Evolutionary conservation across 768 basidiomycete genomes (phyloP).

Genomic region (Serpula lacrymans): DNA sequence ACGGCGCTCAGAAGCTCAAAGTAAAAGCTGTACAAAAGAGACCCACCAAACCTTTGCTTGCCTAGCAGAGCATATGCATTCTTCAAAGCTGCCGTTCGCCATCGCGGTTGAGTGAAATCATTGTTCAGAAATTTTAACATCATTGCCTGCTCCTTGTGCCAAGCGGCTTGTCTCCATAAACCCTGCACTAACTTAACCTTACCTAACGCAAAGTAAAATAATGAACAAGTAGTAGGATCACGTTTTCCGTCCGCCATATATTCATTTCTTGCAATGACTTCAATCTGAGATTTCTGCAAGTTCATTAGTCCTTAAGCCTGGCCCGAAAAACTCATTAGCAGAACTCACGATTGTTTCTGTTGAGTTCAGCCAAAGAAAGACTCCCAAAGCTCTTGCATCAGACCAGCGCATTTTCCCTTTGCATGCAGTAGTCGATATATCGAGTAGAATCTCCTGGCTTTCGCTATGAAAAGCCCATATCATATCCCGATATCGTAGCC

Average conservation of each 20-base stretch:
- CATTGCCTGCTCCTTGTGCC: slow-evolving; percentile 83
- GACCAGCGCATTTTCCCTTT: slow-evolving; percentile 86
- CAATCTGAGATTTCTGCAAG: slow-evolving; percentile 74
- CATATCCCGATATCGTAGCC: slow-evolving; percentile 91
- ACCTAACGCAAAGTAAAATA: slow-evolving; percentile 93
- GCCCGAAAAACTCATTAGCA: not conserved
- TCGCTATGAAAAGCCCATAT: slow-evolving; percentile 98
- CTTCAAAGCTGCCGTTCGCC: slow-evolving; percentile 92
- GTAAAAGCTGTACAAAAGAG: not conserved
- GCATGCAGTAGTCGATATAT: slow-evolving; percentile 68
- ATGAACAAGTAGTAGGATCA: slow-evolving; percentile 84
- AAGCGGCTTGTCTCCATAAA: slow-evolving; percentile 92
- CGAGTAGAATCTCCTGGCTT: slow-evolving; percentile 80
- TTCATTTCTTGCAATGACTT: slow-evolving; percentile 86
- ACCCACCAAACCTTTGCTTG: slow-evolving; percentile 88
- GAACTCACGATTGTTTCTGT: slow-evolving; percentile 71
- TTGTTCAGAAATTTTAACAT: slow-evolving; percentile 94
- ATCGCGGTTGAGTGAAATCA: slow-evolving; percentile 78
- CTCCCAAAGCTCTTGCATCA: slow-evolving; percentile 81
- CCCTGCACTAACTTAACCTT: slow-evolving; percentile 92
- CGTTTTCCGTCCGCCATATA: slow-evolving; percentile 85
- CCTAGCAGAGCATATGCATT: slow-evolving; percentile 91
- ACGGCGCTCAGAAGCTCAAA: slow-evolving; percentile 5
- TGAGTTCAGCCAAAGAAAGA: slow-evolving; percentile 86
- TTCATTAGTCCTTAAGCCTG: slow-evolving; percentile 2